Conservation (phyloP, 768 basidiomycete species). For the Albatrellus ellisii region DNA sequence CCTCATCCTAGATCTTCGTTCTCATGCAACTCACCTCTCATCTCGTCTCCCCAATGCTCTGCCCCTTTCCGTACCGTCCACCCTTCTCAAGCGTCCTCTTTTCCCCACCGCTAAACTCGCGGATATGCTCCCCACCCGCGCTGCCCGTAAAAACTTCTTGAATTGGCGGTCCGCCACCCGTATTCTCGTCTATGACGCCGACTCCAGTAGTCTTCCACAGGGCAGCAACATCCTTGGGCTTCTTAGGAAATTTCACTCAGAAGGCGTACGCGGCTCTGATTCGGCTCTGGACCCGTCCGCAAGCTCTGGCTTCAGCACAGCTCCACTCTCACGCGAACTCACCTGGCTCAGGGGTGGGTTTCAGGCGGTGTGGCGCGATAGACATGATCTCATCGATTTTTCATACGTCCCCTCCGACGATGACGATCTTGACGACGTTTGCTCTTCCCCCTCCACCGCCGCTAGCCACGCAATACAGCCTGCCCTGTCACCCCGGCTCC, state of each 20-base stretch:
- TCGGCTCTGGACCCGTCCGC: constrained; percentile 18
- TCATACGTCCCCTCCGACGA: constrained; percentile 31
- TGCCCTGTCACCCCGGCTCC: neutral
- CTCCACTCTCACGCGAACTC: constrained; percentile 30
- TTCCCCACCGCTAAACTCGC: constrained; percentile 70
- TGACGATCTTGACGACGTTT: constrained; percentile 23
- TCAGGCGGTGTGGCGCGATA: constrained; percentile 47
- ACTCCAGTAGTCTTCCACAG: constrained; percentile 46
- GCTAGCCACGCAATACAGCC: too few species aligned
- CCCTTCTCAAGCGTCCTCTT: constrained; percentile 80
- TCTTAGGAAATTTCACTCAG: constrained; percentile 58
- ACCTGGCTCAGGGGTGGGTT: constrained; percentile 80
- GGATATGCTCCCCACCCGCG: constrained; percentile 61
- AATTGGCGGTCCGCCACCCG: constrained; percentile 42
- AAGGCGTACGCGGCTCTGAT: constrained; percentile 27
- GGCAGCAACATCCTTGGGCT: constrained; percentile 61
- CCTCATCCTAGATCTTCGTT: constrained; percentile 82
- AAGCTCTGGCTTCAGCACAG: constrained; percentile 2
- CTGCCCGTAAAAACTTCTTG: constrained; percentile 45
- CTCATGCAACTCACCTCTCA: constrained; percentile 57
- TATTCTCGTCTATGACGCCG: constrained; percentile 82
- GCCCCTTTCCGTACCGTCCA: constrained; percentile 87
- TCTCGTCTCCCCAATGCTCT: constrained; percentile 60
- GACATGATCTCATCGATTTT: constrained; percentile 38
- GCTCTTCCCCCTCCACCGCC: constrained; percentile 13